Evolutionary conservation across 345 rosid species (phyloP).

Genomic region (Ceriops decandra): DNA sequence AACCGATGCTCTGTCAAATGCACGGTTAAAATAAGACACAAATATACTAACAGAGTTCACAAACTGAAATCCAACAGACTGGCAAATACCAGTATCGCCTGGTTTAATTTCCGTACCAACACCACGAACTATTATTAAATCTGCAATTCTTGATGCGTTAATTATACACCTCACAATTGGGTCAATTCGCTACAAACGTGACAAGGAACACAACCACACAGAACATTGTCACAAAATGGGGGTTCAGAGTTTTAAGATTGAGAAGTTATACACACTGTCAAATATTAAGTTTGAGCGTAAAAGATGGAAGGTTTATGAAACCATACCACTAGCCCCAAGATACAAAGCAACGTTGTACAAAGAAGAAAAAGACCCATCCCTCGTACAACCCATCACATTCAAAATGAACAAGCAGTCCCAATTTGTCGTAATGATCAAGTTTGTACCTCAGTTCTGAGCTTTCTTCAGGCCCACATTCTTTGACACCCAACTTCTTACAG

Average conservation of each 20-base stretch:
- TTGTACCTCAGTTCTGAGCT: constrained; percentile 27
- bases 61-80: too few species aligned
- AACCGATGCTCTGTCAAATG: too few species aligned
- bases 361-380: background rate
- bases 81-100: too few species aligned
- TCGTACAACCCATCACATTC: background rate
- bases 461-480: constrained; percentile 10
- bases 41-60: too few species aligned
- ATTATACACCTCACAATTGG: too few species aligned
- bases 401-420: constrained; percentile 4
- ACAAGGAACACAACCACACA: constrained; percentile 1
- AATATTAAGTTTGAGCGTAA: constrained; percentile 20
- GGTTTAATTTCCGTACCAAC: too few species aligned
- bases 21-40: too few species aligned
- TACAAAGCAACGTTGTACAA: background rate
- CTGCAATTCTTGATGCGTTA: too few species aligned
- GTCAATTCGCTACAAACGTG: background rate
- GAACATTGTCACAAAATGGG: constrained; percentile 8
- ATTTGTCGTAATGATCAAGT: constrained; percentile 9
- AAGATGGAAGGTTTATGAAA: constrained; percentile 9
- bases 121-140: too few species aligned
- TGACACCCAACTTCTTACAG: constrained; percentile 10
- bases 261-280: constrained; percentile 30
- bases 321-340: constrained; percentile 16
- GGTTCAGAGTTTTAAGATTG: constrained; percentile 11